Evolutionary conservation across 1,284 basidiomycete species (phyloP), one percentile per base, ranked within the genome.

Genomic region (Exsudoporus floridanus): DNA sequence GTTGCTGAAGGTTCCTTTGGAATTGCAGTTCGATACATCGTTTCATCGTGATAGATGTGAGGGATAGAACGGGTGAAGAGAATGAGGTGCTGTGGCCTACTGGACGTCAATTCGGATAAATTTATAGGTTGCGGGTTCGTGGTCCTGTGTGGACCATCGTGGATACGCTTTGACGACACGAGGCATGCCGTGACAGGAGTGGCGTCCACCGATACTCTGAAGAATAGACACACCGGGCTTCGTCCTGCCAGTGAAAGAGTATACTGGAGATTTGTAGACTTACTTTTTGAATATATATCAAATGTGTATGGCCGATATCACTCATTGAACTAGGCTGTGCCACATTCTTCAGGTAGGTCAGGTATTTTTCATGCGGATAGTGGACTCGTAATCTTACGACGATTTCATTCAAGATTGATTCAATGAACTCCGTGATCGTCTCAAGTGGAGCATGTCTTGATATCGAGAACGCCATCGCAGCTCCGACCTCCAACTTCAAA

Each of bases 81-180:
- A 18, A 27, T 18, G 38, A 34, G 18, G 12, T 7, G 25, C 31
- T 53, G 33, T 42, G 28, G 23, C 7, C 8, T 21, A 38, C 28
- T 50, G 8, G 31, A 39, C 3, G 36, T 34, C 49, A n/a, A 25
- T 40, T 38, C 35, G 52, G 35, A 13, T 34, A 44, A 18, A 41
- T 59, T 61, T 71, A 70, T 65, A 58, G 27, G 35, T 10, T 21
- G 42, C 13, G 36, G 47, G 25, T 1, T 36, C 59, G 42, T 48
- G 48, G 53, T 46, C 18, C 23, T 48, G 55, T 48, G 55, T 66
- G 65, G 56, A 65, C 64, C 57, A 52, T 54, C 52, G 52, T 57
- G 49, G 62, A 56, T 16, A 27, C 30, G 64, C 63, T 64, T 65
- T 62, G 53, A 45, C 45, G 25, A 41, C 67, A 65, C 60, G 67